Evolutionary conservation across 2,329 filamentous ascomycete genomes (phyloP), one percentile per base, ranked within the genome.

Genomic region (Trichoderma lentiforme): DNA sequence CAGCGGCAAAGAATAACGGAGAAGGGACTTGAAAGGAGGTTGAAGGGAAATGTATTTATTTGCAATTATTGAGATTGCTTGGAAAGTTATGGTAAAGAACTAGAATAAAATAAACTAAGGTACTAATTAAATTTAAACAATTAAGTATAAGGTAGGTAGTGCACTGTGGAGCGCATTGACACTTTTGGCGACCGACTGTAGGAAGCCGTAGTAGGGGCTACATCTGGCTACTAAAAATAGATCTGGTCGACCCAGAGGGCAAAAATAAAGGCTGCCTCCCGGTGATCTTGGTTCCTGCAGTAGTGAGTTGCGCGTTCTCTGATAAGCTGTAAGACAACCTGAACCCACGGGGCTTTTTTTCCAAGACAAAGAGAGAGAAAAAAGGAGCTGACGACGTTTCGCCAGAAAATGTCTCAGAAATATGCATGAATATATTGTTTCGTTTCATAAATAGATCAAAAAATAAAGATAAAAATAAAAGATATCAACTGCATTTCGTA

Each of bases 191-290:
- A 21, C 21, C 21, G 21, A 21, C 21, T 21, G 21, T 21, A 21
- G 21, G 21, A 21, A 8, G 36, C 36, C 18, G 39, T 43, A 7
- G 47, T 21, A 9, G 24, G 14, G 8, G n/a, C 12, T 21, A 51
- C n/a, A n/a, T 32, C 43, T 24, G 32, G 56, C 56, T 69, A 28
- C 66, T 56, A 69, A 61, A 69, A 69, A 69, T 69, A 69, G 66
- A 69, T 26, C 15, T n/a, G 36, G 36, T 43, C 28, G 36, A 14
- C 26, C 36, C 26, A 36, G 2, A 21, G 12, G 15, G 24, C 15
- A 8, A 32, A 47, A 51, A 26, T 24, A 36, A 53, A 26, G 65
- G 65, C 34, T 68, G 53, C 65, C 65, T 68, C 65, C 53, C 51
- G 66, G 24, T 28, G 66, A 69, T 69, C 66, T 51, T 24, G 66